Evolutionary conservation across 2,329 filamentous ascomycete genomes (phyloP).

Genomic region (Cladobotryum mycophilum): DNA sequence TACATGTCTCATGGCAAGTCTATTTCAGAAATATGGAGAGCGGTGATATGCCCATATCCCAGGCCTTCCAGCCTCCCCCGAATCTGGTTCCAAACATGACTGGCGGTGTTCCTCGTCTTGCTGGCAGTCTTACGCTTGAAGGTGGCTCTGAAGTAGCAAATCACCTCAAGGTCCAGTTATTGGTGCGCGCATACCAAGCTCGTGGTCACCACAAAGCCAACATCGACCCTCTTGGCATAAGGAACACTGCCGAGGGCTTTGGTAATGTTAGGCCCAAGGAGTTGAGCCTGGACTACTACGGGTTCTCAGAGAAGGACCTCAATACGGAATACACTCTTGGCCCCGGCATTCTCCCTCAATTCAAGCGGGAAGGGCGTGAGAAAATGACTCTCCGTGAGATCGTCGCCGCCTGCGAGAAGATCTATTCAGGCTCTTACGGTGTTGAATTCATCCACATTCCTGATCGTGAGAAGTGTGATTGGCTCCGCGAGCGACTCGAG

Average conservation of each 20-base stretch:
- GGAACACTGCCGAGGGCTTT: conserved; percentile 67
- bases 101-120: conserved; percentile 67
- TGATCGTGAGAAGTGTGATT: conserved; percentile 95
- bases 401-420: conserved; percentile 82
- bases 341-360: conserved; percentile 89
- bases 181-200: conserved; percentile 96
- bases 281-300: conserved; percentile 86
- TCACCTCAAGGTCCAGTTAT: conserved; percentile 95
- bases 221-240: conserved; percentile 92
- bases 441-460: conserved; percentile 99
- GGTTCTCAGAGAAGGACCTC: conserved; percentile 90
- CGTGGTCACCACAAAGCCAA: conserved; percentile 97
- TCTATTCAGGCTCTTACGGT: conserved; percentile 97
- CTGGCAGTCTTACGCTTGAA: conserved; percentile 61
- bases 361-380: conserved; percentile 78
- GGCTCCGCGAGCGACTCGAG: conserved; percentile 92
- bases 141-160: conserved; percentile 82
- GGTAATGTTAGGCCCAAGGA: conserved; percentile 87
- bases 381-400: conserved; percentile 98
- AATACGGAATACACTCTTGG: conserved; percentile 88
- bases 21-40: conserved; percentile 99
- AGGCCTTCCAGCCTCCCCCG: conserved; percentile 93
- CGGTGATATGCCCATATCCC: conserved; percentile 94
- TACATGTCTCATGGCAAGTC: conserved; percentile 97
- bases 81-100: conserved; percentile 79